Percentiles rank a stretch among this genome's conserved stretches.
Evolutionary conservation across 2,329 filamentous ascomycete genomes (phyloP).

Genomic region (Scytalidium lignicola): DNA sequence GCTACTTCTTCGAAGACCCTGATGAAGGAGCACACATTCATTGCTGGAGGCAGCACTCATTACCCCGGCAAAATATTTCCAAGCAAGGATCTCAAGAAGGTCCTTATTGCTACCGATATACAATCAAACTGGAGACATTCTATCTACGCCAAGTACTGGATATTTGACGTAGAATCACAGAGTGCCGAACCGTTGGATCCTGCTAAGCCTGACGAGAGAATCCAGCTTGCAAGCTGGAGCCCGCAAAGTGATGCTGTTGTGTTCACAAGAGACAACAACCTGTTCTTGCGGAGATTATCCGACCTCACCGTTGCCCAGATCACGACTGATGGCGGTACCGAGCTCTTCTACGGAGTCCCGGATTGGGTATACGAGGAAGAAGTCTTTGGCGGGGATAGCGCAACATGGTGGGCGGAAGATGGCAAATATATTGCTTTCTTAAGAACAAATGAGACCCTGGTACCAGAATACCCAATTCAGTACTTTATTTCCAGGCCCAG

Average conservation of each 20-base stretch:
- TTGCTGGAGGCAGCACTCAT: slow-evolving; percentile 50
- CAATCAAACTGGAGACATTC: slow-evolving; percentile 87
- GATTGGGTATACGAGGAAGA: slow-evolving; percentile 96
- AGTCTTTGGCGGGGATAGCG: slow-evolving; percentile 72
- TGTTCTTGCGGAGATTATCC: slow-evolving; percentile 69
- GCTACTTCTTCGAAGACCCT: slow-evolving; percentile 57
- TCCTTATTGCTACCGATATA: slow-evolving; percentile 70
- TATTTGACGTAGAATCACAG: slow-evolving; percentile 84
- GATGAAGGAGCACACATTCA: slow-evolving; percentile 66
- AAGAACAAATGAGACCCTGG: slow-evolving; percentile 85
- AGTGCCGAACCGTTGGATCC: slow-evolving; percentile 73
- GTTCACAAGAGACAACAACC: slow-evolving; percentile 88
- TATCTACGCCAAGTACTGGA: slow-evolving; percentile 79
- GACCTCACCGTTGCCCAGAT: slow-evolving; percentile 47
- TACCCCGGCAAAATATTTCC: slow-evolving; percentile 62
- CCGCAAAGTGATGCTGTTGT: slow-evolving; percentile 80
- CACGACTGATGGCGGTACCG: slow-evolving; percentile 78
- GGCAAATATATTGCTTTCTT: slow-evolving; percentile 88
- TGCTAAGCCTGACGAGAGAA: slow-evolving; percentile 52
- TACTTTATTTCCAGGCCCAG: slow-evolving; percentile 89
- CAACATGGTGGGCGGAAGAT: slow-evolving; percentile 93
- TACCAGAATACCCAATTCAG: slow-evolving; percentile 87
- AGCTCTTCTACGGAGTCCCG: slow-evolving; percentile 92
- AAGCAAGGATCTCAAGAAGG: slow-evolving; percentile 78
- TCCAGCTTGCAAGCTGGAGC: slow-evolving; percentile 88